Conservation (phyloP, 2,329 filamentous ascomycete genomes). For the Beauveria sp. region DNA sequence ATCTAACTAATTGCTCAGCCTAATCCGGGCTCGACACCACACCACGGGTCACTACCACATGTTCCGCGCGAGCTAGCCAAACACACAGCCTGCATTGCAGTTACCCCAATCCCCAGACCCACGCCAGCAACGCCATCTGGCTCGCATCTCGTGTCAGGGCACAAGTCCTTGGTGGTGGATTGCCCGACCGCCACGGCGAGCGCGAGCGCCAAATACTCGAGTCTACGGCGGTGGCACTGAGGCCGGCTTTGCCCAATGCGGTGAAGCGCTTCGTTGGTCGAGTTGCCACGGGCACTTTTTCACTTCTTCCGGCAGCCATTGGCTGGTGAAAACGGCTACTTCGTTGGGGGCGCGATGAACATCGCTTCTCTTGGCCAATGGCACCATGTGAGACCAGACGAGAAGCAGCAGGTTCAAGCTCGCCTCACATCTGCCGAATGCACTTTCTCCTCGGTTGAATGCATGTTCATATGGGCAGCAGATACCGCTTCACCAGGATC, state of each 20-base stretch:
- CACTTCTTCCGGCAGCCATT: neutral
- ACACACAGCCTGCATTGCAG: neutral
- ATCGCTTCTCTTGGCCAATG: neutral
- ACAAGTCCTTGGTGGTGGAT: neutral
- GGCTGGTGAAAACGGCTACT: neutral
- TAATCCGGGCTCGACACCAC: neutral
- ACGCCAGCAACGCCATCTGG: neutral
- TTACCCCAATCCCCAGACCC: constrained; percentile 1
- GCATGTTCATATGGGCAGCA: neutral
- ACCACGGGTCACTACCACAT: neutral
- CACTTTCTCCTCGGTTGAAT: neutral
- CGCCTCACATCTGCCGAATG: too few species aligned
- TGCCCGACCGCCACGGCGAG: neutral
- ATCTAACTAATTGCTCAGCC: neutral
- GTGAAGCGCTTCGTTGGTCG: neutral
- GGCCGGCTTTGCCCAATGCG: neutral
- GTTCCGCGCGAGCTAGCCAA: neutral
- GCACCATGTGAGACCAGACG: neutral
- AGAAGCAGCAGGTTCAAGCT: too few species aligned
- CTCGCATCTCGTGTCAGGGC: neutral
- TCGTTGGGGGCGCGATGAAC: neutral
- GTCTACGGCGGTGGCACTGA: neutral
- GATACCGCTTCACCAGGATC: neutral
- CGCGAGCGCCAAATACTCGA: neutral
- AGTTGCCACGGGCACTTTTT: neutral